These are phyloP conservation scores for Termitomyces titanicus DNA, from an alignment of 768 basidiomycete species.

Conservation along the genomic window DNA sequence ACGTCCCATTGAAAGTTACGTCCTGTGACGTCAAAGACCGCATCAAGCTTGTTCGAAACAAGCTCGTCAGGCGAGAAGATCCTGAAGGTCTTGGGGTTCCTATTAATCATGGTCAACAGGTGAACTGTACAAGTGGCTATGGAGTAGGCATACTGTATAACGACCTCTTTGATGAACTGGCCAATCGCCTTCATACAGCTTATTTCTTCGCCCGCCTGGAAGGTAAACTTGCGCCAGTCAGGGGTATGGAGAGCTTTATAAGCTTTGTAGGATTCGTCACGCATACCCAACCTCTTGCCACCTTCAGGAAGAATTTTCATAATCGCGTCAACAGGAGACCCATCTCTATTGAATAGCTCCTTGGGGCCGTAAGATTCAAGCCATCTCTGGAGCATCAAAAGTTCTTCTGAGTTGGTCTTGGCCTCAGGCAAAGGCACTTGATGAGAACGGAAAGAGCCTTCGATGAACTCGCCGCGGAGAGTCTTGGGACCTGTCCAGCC, in stretches of 20 bases:
- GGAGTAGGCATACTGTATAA: slow-evolving; percentile 39
- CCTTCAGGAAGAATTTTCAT: slow-evolving; percentile 52
- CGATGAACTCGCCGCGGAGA: slow-evolving; percentile 67
- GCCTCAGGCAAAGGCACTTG: slow-evolving; percentile 84
- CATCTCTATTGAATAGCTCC: slow-evolving; percentile 60
- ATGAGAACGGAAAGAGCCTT: slow-evolving; percentile 82
- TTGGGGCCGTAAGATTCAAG: slow-evolving; percentile 65
- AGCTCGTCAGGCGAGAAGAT: slow-evolving; percentile 92
- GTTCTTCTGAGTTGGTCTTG: slow-evolving; percentile 60
- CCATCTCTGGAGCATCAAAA: slow-evolving; percentile 66
- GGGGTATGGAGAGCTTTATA: slow-evolving; percentile 62
- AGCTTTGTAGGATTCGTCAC: slow-evolving; percentile 61
- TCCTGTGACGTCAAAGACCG: slow-evolving; percentile 60
- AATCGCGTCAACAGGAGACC: slow-evolving; percentile 52
- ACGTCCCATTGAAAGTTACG: slow-evolving; percentile 89
- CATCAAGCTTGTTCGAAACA: slow-evolving; percentile 85
- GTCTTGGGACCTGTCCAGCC: slow-evolving; percentile 69
- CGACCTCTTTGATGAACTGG: slow-evolving; percentile 50
- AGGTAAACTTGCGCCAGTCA: slow-evolving; percentile 56
- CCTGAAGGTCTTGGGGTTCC: slow-evolving; percentile 76
- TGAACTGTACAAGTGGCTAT: background rate
- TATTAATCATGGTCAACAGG: slow-evolving; percentile 16
- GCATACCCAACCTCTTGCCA: slow-evolving; percentile 66
- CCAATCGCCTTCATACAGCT: slow-evolving; percentile 80
- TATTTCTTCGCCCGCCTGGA: slow-evolving; percentile 52